Base-by-base conservation (phyloP, 176 grass and related monocot genomes). In the Oryza rufipogon region DNA sequence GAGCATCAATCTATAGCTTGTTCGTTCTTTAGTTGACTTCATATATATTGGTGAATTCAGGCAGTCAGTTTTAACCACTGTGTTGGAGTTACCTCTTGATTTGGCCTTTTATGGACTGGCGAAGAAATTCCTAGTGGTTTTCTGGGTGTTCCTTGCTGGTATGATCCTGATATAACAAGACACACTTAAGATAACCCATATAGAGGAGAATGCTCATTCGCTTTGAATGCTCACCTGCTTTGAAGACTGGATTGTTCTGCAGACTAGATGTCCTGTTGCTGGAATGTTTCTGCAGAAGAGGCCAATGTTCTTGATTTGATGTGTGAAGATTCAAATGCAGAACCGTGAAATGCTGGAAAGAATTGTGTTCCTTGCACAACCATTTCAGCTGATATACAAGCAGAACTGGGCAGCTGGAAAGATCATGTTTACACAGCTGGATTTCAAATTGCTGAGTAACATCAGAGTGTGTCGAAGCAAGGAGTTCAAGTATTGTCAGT, bases 1-100 rank as follows among this genome's bases (percentile, higher is more conserved):
- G 88, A 92, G 70, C 90, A 92, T 74, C 84, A 80, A 34, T 75
- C 80, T 64, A 64, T 87, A 63, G 84, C 89, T 11, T 0, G 11
- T 64, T 90, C 84, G 28, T 90, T 90, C 33, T 90, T 90, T 54
- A 74, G 38, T 51, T 90, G 80, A 87, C 28, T 42, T 1, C 7
- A 12, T 46, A 20, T 63, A 66, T 72, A 34, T 25, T 14, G 46
- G 28, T 74, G 48, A 30, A 38, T 79, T 56, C 17, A 52, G 42
- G 56, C 20, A 68, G 12, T 36, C 70, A 34, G 58, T 42, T 72
- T 63, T 22, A 12, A 64, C 6, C 28, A 51, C 56, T 11, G n/a
- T 4, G 32, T 23, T 58, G 34, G 28, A 77, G 20, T 52, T 14
- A 32, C 51, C 28, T 33, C 9, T 2, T 75, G 52, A 8, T 60